A percentile compares a stretch with the other conserved stretches of the same genome.
These are phyloP conservation scores for Pichia sp. DNA, from an alignment of 1,139 yeast species.

Conservation along the genomic window DNA sequence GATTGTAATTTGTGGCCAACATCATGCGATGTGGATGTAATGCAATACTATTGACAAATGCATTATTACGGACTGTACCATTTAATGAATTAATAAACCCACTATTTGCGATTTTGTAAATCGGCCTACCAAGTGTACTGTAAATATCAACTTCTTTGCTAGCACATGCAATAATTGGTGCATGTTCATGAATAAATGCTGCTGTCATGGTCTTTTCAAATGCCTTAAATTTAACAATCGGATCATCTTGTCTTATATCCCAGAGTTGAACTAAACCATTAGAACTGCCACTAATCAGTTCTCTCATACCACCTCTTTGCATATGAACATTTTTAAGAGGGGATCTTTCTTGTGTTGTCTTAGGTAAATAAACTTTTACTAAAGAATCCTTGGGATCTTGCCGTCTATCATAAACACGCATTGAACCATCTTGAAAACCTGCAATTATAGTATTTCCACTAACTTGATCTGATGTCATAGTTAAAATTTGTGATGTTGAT, in stretches of 20 bases:
- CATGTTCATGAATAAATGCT: constrained; percentile 88
- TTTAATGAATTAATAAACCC: constrained; percentile 30
- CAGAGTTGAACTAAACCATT: constrained; percentile 83
- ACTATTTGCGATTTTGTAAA: constrained; percentile 49
- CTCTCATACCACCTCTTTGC: constrained; percentile 96
- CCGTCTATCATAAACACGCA: constrained; percentile 87
- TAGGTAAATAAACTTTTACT: constrained; percentile 70
- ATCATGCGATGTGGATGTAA: constrained; percentile 96
- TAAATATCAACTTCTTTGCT: constrained; percentile 75
- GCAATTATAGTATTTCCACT: constrained; percentile 89
- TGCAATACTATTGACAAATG: constrained; percentile 57
- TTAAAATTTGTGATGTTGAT: constrained; percentile 81
- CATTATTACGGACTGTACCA: constrained; percentile 40
- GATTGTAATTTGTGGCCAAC: constrained; percentile 79
- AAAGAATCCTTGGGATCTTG: constrained; percentile 78
- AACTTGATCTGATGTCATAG: constrained; percentile 90
- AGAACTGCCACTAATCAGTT: constrained; percentile 73
- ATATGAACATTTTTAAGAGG: constrained; percentile 78
- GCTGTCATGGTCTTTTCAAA: constrained; percentile 64
- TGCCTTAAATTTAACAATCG: constrained; percentile 60
- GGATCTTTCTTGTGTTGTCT: constrained; percentile 33
- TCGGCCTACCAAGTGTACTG: constrained; percentile 76
- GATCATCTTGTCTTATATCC: constrained; percentile 76
- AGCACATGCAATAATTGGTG: constrained; percentile 87
- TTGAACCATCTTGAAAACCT: constrained; percentile 90